Conservation (phyloP, 2,329 filamentous ascomycete genomes). For the Graphilbum ipis-grandicollis region DNA sequence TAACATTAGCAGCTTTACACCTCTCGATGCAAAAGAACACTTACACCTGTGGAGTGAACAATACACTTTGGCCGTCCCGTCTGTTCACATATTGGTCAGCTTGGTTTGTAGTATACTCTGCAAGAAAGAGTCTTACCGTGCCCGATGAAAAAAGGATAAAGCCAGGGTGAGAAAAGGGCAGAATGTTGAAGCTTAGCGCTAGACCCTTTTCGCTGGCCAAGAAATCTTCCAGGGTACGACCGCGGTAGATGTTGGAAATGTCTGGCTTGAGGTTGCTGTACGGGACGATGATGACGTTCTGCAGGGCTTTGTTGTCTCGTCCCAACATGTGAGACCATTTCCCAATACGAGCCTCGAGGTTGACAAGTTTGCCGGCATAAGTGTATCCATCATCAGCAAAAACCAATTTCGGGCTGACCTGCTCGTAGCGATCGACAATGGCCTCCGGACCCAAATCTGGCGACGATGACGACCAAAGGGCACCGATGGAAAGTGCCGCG, state of each 20-base stretch:
- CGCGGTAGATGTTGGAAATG: not conserved
- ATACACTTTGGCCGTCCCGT: slow-evolving; percentile 5
- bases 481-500: slow-evolving; percentile 5
- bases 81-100: too few relatives aligned
- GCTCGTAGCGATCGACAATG: slow-evolving; percentile 5
- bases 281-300: slow-evolving; percentile 2
- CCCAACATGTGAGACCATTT: slow-evolving; percentile 3
- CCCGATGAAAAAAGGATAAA: slow-evolving; percentile 5
- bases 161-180: slow-evolving; percentile 4
- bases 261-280: not conserved
- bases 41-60: slow-evolving; percentile 3
- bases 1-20: not conserved
- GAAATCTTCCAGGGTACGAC: not conserved
- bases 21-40: not conserved
- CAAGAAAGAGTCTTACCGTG: too few relatives aligned
- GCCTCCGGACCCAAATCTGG: slow-evolving; percentile 7
- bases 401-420: slow-evolving; percentile 5
- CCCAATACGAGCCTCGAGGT: not conserved
- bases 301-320: not conserved
- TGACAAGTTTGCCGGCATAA: slow-evolving; percentile 3
- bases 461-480: slow-evolving; percentile 6
- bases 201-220: not conserved
- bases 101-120: too few relatives aligned
- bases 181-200: not conserved
- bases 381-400: slow-evolving; percentile 5